Evolutionary conservation across 371 early-diverging fungal genomes (phyloP).

Genomic region (Zopfochytrium polystomum): DNA sequence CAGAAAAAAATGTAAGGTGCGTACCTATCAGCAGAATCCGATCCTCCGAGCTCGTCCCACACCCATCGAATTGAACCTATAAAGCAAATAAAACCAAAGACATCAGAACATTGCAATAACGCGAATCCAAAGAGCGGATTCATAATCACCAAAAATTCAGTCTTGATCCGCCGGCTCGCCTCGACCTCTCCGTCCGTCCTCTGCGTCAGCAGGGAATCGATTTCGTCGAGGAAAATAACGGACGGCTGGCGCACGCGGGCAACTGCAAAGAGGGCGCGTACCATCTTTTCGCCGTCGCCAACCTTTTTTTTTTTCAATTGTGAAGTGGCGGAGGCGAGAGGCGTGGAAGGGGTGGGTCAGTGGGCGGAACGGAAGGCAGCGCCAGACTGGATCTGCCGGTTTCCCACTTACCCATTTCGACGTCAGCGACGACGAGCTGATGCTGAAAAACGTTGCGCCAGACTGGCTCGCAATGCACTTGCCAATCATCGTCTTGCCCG

Average conservation of each 20-base stretch:
- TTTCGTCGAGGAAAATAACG: conserved; percentile 82
- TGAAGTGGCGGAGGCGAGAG: not conserved
- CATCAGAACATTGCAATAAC: conserved; percentile 1
- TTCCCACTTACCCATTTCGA: conserved; percentile 74
- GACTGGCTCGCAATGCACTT: conserved; percentile 87
- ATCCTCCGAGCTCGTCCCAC: conserved; percentile 67
- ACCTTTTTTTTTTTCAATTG: conserved; percentile 27
- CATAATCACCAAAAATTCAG: conserved; percentile 79
- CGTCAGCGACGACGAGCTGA: conserved; percentile 84
- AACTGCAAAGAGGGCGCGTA: conserved; percentile 86
- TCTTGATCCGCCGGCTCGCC: conserved; percentile 83
- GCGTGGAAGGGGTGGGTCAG: too few species aligned
- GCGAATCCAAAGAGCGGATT: conserved; percentile 4
- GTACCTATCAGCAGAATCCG: conserved; percentile 79
- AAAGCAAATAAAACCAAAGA: not conserved
- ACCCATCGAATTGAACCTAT: conserved; percentile 65
- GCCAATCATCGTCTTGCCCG: conserved; percentile 83
- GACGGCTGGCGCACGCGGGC: conserved; percentile 83
- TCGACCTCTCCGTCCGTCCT: conserved; percentile 89
- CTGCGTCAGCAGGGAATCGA: conserved; percentile 89
- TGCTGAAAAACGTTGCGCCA: conserved; percentile 88
- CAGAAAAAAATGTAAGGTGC: too few species aligned
- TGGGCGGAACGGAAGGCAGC: too few species aligned
- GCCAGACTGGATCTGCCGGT: conserved; percentile 3
- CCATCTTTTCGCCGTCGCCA: conserved; percentile 97